These are phyloP conservation scores for Starmera stellimalicola DNA, from an alignment of 1,139 yeast genomes.

Conservation along the genomic window DNA sequence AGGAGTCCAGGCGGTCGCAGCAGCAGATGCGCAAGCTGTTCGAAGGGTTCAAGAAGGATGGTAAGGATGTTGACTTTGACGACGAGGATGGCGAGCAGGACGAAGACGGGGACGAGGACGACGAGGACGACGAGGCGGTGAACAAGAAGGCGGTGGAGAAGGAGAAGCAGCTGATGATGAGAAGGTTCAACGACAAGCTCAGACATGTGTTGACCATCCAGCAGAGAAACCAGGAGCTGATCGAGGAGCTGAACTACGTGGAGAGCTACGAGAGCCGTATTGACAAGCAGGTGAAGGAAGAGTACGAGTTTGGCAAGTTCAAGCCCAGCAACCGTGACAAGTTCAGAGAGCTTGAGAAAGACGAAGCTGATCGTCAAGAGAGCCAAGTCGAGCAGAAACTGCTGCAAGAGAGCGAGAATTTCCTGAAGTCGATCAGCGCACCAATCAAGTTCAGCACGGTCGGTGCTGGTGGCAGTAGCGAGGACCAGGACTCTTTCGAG, in stretches of 20 bases:
- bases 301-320: constrained; percentile 11
- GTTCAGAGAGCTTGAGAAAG: constrained; percentile 13
- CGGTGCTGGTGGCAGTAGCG: not conserved
- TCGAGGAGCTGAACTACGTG: constrained; percentile 16
- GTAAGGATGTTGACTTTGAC: constrained; percentile 18
- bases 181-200: constrained; percentile 18
- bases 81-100: constrained; percentile 15
- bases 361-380: constrained; percentile 16
- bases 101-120: constrained; percentile 21
- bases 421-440: constrained; percentile 15
- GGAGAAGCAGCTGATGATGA: constrained; percentile 17
- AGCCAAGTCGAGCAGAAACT: constrained; percentile 16
- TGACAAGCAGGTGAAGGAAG: constrained; percentile 12
- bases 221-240: constrained; percentile 13
- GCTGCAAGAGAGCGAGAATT: constrained; percentile 15
- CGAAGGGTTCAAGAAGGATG: constrained; percentile 27
- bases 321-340: constrained; percentile 12
- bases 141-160: constrained; percentile 19
- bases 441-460: constrained; percentile 9
- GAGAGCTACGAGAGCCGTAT: constrained; percentile 12
- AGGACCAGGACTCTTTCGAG: constrained; percentile 5
- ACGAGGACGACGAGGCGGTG: constrained; percentile 17
- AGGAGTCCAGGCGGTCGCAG: constrained; percentile 45
- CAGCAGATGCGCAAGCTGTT: constrained; percentile 40
- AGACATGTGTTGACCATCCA: constrained; percentile 17